phyloP scores from a whole-genome alignment of 495 filamentous ascomycete genomes.

The Penicillium diatomitis region DNA sequence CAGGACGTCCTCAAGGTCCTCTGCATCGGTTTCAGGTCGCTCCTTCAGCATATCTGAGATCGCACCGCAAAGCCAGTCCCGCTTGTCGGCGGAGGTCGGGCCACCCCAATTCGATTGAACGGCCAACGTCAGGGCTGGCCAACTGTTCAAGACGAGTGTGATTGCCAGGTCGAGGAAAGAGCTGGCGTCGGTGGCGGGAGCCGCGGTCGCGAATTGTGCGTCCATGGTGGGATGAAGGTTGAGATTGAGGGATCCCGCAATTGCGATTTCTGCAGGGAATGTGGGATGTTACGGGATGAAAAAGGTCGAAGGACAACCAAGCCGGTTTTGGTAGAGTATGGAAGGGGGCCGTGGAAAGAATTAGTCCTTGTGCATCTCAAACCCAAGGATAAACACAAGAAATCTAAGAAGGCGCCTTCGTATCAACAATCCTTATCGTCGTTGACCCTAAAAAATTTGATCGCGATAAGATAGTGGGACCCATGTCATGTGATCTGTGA shows the following conservation, averaged over 20 bases:
- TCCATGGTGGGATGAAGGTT: conserved; percentile 13
- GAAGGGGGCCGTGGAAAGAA: no score
- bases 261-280: no score
- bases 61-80: conserved; percentile 90
- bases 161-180: conserved; percentile 71
- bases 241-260: no score
- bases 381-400: no score
- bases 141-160: conserved; percentile 68
- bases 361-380: no score
- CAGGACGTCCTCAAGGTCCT: conserved; percentile 74
- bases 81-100: conserved; percentile 72
- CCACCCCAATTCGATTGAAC: conserved; percentile 86
- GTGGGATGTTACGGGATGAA: no score
- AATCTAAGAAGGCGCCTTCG: no score
- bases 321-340: no score
- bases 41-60: conserved; percentile 71
- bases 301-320: no score
- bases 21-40: conserved; percentile 65
- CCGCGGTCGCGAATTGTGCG: conserved; percentile 10
- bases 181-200: conserved; percentile 14
- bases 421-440: neutral
- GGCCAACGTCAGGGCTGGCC: conserved; percentile 79
- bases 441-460: neutral
- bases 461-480: neutral
- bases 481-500: neutral